Evolutionary conservation across 202 grass and related monocot species (phyloP).

Genomic region (Bolboschoenoplectus hybrid): DNA sequence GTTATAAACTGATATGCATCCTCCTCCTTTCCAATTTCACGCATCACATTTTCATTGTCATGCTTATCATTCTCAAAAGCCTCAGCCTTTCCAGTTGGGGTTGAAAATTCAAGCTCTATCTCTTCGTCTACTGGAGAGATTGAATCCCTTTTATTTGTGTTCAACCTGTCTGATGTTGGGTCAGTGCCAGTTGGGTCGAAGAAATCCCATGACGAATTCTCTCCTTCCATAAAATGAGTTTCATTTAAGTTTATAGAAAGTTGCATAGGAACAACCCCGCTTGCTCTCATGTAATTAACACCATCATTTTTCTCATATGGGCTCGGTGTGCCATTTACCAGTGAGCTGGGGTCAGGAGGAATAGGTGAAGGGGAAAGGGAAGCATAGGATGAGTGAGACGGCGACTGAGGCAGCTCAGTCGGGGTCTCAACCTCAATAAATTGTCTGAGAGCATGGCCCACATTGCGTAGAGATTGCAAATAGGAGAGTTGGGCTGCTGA

Average conservation of each 20-base stretch:
- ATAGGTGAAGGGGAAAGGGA: conserved; percentile 47
- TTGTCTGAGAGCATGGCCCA: conserved; percentile 51
- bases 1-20: conserved; percentile 49
- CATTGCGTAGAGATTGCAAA: conserved; percentile 55
- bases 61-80: conserved; percentile 7
- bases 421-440: conserved; percentile 54
- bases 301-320: conserved; percentile 34
- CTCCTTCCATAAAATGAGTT: conserved; percentile 44
- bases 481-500: conserved; percentile 65
- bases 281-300: conserved; percentile 56
- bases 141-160: conserved; percentile 37
- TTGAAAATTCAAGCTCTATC: conserved; percentile 37
- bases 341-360: conserved; percentile 33
- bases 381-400: conserved; percentile 51
- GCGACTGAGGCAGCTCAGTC: conserved; percentile 40
- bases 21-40: conserved; percentile 47
- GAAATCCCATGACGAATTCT: conserved; percentile 69
- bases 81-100: conserved; percentile 40
- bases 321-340: conserved; percentile 35
- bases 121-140: conserved; percentile 45
- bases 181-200: conserved; percentile 51
- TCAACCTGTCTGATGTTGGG: neutral
- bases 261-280: conserved; percentile 39
- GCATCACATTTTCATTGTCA: conserved; percentile 44
- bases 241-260: conserved; percentile 47